phyloP scores from a whole-genome alignment of 257 asterid species.

The Solanum piurae region DNA sequence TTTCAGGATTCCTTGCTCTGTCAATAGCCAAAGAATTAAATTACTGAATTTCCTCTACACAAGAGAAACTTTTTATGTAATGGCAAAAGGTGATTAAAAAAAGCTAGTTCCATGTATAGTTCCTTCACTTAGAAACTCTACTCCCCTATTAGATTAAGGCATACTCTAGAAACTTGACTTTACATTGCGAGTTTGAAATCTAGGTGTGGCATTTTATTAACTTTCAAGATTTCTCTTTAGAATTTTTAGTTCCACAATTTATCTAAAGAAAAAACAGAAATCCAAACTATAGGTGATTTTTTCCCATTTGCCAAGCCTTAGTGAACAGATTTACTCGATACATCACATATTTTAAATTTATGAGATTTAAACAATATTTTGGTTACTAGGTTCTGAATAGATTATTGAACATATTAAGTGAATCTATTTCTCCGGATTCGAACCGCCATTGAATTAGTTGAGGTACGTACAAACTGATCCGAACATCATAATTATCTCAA shows the following conservation, averaged over 20 bases:
- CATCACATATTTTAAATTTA: background rate
- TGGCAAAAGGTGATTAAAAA: background rate
- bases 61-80: background rate
- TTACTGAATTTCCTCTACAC: background rate
- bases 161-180: background rate
- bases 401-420: background rate
- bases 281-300: background rate
- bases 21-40: background rate
- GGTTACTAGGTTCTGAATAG: background rate
- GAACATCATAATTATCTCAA: background rate
- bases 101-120: background rate
- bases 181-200: background rate
- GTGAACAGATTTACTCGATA: background rate
- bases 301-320: background rate
- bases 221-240: background rate
- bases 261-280: background rate
- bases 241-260: background rate
- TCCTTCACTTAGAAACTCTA: background rate
- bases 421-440: background rate
- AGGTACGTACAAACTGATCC: background rate
- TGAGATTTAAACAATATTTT: background rate
- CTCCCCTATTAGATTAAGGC: background rate
- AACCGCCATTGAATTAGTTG: background rate
- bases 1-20: background rate
- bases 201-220: background rate